Conservation (phyloP, 345 rosid genomes). For the Gossypium mustelinum region DNA sequence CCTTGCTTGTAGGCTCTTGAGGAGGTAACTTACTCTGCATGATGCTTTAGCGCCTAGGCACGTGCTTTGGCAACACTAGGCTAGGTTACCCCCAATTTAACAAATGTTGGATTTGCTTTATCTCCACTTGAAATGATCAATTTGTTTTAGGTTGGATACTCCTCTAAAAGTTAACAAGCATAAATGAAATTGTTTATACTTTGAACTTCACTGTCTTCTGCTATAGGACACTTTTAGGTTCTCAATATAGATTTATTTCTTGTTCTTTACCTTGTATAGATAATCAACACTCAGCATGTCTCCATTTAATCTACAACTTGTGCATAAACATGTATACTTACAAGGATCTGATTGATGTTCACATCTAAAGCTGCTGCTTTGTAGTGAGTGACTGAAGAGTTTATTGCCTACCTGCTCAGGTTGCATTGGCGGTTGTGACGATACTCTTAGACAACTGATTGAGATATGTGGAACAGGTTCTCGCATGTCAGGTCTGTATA, state of each 20-base stretch:
- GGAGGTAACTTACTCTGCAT: no score
- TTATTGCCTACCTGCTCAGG: slow-evolving; percentile 41
- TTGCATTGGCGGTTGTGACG: slow-evolving; percentile 94
- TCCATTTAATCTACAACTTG: neutral
- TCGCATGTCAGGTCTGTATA: slow-evolving; percentile 64
- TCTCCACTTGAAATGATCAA: neutral
- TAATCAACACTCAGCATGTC: neutral
- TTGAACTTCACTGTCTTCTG: neutral
- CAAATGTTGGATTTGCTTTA: neutral
- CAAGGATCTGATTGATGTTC: neutral
- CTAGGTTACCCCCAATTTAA: neutral
- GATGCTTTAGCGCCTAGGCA: no score
- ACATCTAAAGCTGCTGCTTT: neutral
- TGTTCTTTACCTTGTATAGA: neutral
- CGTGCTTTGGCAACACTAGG: no score
- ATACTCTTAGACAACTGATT: slow-evolving; percentile 61
- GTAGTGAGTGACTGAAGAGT: slow-evolving; percentile 9
- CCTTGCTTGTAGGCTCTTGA: no score
- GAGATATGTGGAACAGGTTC: slow-evolving; percentile 96
- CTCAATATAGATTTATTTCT: neutral
- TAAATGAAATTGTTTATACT: neutral
- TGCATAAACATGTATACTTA: neutral
- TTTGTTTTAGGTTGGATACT: neutral
- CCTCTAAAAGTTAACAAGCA: neutral
- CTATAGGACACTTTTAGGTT: neutral